Base-by-base conservation (phyloP, 2,329 filamentous ascomycete species). In the Talaromyces amestolkiae region DNA sequence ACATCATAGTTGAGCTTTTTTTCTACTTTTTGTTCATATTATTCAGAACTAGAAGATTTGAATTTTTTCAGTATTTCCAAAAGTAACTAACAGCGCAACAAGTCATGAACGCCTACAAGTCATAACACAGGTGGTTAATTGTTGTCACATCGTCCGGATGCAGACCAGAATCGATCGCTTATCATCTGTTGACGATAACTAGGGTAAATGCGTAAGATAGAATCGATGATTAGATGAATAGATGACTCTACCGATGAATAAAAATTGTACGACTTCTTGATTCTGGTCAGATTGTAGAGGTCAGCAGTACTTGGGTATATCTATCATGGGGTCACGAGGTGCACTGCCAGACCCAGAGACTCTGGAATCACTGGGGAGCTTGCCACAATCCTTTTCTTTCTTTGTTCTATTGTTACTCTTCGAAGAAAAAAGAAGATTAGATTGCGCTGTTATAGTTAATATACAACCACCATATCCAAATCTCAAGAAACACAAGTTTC, bases 271-370 rank as follows among this genome's bases (percentile, higher is more conserved):
- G 4, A 35, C 33, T 39, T 3, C 6, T 56, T 19, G 33, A 56
- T 37, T 22, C 9, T 17, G 15, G 33, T 7, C 5, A 6, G 37
- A 39, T 3, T 13, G 31, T 22, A 37, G 11, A 56, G 53, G 33
- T 56, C 53, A 56, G 53, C 51, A 56, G n/a, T 56, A 56, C 53
- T 56, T 35, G 53, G 31, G 31, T 37, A 31, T 37, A 56, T 56
- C 53, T 9, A 22, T 37, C 53, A 56, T 2, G 24, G 33, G 51
- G 53, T 56, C 53, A 56, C 53, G 53, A 56, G 53, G 53, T 24
- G 19, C 53, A 22, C 35, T 22, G n/a, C 53, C 53, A 37, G 49
- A 53, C 33, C 51, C 27, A 31, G 27, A 37, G 13, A 56, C 31
- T 37, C 33, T 39, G 31, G 51, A 56, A 37, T 15, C 53, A 35